Conservation (phyloP, 495 filamentous ascomycete genomes). For the Lophiotrema nucula region DNA sequence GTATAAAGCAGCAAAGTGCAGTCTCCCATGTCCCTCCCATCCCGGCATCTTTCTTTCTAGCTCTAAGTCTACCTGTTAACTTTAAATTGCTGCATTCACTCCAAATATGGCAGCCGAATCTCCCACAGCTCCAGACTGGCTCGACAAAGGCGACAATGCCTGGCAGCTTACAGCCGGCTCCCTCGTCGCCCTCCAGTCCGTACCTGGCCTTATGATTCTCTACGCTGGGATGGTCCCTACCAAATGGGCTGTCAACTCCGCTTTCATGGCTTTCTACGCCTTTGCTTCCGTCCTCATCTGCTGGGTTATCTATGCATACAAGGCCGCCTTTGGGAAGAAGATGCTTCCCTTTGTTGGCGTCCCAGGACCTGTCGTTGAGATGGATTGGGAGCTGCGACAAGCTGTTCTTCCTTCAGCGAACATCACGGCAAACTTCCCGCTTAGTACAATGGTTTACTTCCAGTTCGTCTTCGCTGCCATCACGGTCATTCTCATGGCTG, state of each 20-base stretch:
- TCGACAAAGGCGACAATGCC: constrained; percentile 55
- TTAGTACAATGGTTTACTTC: constrained; percentile 60
- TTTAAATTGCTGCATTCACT: background rate
- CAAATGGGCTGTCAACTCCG: constrained; percentile 59
- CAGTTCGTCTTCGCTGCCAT: constrained; percentile 62
- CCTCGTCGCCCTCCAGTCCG: constrained; percentile 53
- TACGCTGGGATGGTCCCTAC: constrained; percentile 58
- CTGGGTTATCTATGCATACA: constrained; percentile 60
- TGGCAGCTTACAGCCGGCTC: constrained; percentile 59
- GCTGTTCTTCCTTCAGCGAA: constrained; percentile 47
- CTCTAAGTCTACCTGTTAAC: background rate
- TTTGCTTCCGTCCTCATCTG: constrained; percentile 54
- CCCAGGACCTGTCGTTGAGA: constrained; percentile 49
- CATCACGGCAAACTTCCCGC: constrained; percentile 46
- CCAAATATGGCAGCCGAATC: constrained; percentile 27
- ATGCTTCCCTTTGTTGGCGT: constrained; percentile 54
- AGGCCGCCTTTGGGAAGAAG: constrained; percentile 52
- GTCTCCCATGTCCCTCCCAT: background rate
- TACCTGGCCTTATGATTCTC: constrained; percentile 56
- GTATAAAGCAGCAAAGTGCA: background rate
- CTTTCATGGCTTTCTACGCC: constrained; percentile 59
- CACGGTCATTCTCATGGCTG: constrained; percentile 54
- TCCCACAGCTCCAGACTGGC: constrained; percentile 42
- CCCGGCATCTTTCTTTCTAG: background rate
- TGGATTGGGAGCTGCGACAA: constrained; percentile 49